These are phyloP conservation scores for Calycina herbarum DNA, from an alignment of 2,329 filamentous ascomycete species.

Conservation along the genomic window DNA sequence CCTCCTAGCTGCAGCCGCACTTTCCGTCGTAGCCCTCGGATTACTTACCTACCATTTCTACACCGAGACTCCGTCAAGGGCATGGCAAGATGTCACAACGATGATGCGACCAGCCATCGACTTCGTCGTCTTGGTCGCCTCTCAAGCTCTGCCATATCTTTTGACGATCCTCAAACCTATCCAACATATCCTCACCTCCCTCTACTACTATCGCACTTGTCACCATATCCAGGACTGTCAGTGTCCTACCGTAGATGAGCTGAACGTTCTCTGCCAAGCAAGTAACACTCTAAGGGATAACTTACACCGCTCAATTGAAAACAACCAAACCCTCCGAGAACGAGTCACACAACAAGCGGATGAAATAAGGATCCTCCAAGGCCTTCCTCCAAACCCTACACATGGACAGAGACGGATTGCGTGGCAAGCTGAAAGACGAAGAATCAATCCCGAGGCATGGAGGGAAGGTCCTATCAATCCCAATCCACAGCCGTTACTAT, in stretches of 20 bases:
- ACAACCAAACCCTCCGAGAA: not conserved
- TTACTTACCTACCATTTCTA: not conserved
- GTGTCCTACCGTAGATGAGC: not conserved
- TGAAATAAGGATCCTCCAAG: not conserved
- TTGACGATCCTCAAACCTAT: not conserved
- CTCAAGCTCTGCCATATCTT: not conserved
- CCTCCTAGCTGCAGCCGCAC: not conserved
- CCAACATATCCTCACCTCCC: not conserved
- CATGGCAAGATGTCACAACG: not conserved
- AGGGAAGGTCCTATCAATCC: not conserved
- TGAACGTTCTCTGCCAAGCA: not conserved
- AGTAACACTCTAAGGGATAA: not conserved
- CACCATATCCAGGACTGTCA: slow-evolving; percentile 9
- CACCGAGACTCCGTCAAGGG: not conserved
- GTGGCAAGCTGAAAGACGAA: too few species aligned
- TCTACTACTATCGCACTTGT: not conserved
- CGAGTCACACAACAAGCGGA: not conserved
- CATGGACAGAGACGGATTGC: too few species aligned
- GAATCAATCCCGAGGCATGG: too few species aligned
- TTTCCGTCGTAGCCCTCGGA: not conserved
- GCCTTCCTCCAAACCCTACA: too few species aligned
- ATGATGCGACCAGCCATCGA: not conserved
- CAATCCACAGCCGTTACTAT: not conserved
- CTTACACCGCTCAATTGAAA: not conserved
- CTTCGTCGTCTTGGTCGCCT: not conserved